These are phyloP conservation scores for Chalciporus chontae DNA, from an alignment of 768 basidiomycete genomes.

Conservation along the genomic window DNA sequence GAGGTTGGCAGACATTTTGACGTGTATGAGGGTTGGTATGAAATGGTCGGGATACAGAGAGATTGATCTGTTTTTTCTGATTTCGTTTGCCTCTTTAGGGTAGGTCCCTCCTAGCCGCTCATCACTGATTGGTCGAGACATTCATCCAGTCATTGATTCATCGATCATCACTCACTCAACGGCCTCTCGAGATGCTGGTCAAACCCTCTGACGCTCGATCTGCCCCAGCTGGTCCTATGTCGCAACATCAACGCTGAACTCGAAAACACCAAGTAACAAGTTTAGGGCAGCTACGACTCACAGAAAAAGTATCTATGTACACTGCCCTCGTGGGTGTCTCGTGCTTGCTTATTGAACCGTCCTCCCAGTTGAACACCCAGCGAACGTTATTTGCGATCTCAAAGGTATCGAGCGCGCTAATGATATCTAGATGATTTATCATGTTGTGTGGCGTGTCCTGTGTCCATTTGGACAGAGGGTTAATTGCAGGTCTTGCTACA, in stretches of 20 bases:
- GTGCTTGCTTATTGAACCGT: not conserved
- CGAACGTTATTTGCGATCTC: not conserved
- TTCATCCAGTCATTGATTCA: no score
- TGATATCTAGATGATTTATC: no score
- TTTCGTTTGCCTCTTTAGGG: constrained; percentile 30
- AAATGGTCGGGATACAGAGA: constrained; percentile 30
- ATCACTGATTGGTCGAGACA: constrained; percentile 10
- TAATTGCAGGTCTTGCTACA: no score
- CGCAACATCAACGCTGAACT: no score
- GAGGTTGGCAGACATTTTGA: constrained; percentile 64
- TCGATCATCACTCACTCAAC: no score
- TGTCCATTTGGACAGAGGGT: no score
- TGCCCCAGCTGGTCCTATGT: not conserved
- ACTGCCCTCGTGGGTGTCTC: not conserved
- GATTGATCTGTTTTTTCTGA: constrained; percentile 20
- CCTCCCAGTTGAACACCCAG: not conserved
- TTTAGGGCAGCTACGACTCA: not conserved
- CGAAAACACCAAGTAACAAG: no score
- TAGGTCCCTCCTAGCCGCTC: constrained; percentile 14
- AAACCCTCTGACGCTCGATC: no score
- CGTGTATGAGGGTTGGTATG: constrained; percentile 8
- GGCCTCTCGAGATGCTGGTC: no score
- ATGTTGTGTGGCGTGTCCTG: no score
- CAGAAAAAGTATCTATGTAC: not conserved
- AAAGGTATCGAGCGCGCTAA: not conserved